These are phyloP conservation scores for Gnaphalium uliginosum DNA, from an alignment of 129 eudicot genomes.

Conservation along the genomic window DNA sequence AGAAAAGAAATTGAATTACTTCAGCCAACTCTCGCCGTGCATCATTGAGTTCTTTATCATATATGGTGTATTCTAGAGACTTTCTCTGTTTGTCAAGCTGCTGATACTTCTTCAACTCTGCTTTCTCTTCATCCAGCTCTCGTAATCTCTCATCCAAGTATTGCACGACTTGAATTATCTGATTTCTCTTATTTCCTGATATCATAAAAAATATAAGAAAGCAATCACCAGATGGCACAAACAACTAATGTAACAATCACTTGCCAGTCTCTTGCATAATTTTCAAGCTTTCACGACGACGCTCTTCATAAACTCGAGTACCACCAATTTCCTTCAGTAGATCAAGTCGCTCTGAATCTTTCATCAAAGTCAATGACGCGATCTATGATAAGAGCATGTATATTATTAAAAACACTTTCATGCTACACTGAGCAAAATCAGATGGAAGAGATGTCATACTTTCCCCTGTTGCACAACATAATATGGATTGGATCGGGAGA, in stretches of 20 bases:
- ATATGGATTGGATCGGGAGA: conserved; percentile 98
- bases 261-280: conserved; percentile 98
- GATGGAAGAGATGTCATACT: conserved; percentile 39
- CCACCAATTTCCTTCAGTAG: conserved; percentile 97
- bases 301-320: conserved; percentile 92
- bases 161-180: conserved; percentile 93
- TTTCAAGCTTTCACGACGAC: conserved; percentile 96
- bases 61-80: conserved; percentile 85
- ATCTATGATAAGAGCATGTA: conserved; percentile 48
- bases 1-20: conserved; percentile 34
- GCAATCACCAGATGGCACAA: conserved; percentile 20
- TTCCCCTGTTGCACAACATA: conserved; percentile 99
- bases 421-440: conserved; percentile 13
- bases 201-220: conserved; percentile 23
- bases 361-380: conserved; percentile 90
- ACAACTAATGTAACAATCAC: conserved; percentile 33
- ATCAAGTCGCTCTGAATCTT: conserved; percentile 91
- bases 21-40: conserved; percentile 75
- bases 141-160: conserved; percentile 90
- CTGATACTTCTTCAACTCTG: conserved; percentile 87
- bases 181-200: conserved; percentile 88
- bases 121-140: conserved; percentile 97
- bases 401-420: conserved; percentile 17
- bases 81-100: conserved; percentile 94
- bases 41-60: conserved; percentile 87